Base-by-base conservation (phyloP, 495 filamentous ascomycete species). In the Pseudomonodictys pantanalensis region DNA sequence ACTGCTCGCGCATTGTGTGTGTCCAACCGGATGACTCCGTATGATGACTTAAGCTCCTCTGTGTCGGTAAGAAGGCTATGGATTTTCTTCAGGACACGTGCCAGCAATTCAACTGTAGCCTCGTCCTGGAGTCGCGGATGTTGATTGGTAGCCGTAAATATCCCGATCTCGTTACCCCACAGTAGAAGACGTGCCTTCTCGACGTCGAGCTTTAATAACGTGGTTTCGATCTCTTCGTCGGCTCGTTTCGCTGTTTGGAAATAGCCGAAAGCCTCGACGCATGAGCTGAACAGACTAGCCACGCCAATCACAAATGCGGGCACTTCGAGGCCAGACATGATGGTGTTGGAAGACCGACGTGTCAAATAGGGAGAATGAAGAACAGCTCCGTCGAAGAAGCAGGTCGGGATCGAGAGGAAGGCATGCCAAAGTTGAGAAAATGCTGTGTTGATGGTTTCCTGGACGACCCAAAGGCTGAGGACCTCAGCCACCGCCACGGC, bases 161-260 rank as follows among this genome's bases (percentile, higher is more conserved):
- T 17, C 7, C 54, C 49, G 22, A 66, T 24, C 15, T 30, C 17
- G 29, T 69, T 46, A 15, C 64, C 64, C 66, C 66, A 69, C n/a
- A 60, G 33, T 18, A 58, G 54, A 2, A 69, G 43, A 3, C 54
- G 26, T 8, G 58, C 41, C 47, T 64, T 67, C 12, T 64, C 58
- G 12, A 69, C 18, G 33, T 56, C 51, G 4, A 67, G 54, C 29
- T 64, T 63, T 6, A 59, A 53, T n/a, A 57, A 18, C 7, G 54
- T 30, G 33, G 60, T 46, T 28, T 63, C 54, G 42, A 55, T 47
- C n/a, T 69, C 66, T 23, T 47, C 41, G 9, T 56, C 64, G 18
- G 43, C 28, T 10, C 23, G 11, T 30, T 56, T 50, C 3, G 33
- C 56, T 6, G 56, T 25, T 11, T 58, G 47, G 25, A 66, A 47